These are phyloP conservation scores for Theobroma grandiflorum DNA, from an alignment of 441 rosid genomes.

Conservation along the genomic window DNA sequence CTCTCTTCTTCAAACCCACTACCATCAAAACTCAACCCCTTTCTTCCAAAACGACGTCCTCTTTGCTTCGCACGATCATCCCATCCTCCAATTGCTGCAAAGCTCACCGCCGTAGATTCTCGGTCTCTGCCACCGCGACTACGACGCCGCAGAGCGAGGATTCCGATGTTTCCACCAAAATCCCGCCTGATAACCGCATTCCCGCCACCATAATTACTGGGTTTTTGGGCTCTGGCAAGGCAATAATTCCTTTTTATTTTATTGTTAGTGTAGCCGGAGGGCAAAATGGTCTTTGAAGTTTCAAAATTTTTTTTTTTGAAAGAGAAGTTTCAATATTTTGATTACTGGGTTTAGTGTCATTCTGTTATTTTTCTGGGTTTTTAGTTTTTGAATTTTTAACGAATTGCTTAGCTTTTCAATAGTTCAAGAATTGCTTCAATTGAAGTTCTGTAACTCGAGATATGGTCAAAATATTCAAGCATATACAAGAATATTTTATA, in stretches of 20 bases:
- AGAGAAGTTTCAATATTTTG: slow-evolving; percentile 6
- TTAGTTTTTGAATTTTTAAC: neutral
- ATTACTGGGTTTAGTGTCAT: neutral
- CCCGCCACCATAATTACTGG: slow-evolving; percentile 98
- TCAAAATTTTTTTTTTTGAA: too few species aligned
- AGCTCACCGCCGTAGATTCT: slow-evolving; percentile 46
- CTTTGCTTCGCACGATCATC: slow-evolving; percentile 28
- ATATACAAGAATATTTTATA: too few species aligned
- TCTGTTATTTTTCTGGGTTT: neutral
- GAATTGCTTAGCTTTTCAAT: neutral
- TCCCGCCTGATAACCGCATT: slow-evolving; percentile 78
- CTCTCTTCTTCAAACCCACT: slow-evolving; percentile 37
- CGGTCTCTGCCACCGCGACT: slow-evolving; percentile 59
- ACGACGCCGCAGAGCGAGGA: slow-evolving; percentile 65
- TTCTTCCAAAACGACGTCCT: slow-evolving; percentile 35
- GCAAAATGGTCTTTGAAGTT: neutral
- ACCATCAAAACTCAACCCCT: slow-evolving; percentile 28
- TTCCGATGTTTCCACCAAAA: slow-evolving; percentile 67
- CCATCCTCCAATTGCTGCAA: slow-evolving; percentile 31
- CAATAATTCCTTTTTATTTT: slow-evolving; percentile 23
- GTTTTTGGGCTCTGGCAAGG: slow-evolving; percentile 95
- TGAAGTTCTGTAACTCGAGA: too few species aligned
- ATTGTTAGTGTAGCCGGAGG: too few species aligned
- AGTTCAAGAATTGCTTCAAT: too few species aligned
- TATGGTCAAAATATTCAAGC: too few species aligned